Evolutionary conservation across 2,329 filamentous ascomycete species (phyloP).

Genomic region (Kalmusia sp.): DNA sequence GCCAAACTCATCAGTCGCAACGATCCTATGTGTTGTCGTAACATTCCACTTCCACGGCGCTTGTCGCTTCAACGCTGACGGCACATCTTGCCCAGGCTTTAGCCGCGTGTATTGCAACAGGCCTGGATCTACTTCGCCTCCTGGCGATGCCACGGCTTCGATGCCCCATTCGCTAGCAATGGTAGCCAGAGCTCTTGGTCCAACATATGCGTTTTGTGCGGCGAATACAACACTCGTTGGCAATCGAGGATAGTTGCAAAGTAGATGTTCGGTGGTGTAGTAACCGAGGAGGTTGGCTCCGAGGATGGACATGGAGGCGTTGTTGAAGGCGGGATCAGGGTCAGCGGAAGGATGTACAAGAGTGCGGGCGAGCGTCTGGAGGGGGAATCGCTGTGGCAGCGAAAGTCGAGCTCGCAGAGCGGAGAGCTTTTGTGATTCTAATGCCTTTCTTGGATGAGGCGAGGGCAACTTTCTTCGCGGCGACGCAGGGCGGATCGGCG

Average conservation of each 20-base stretch:
- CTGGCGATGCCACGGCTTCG: slow-evolving; percentile 84
- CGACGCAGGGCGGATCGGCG: slow-evolving; percentile 2
- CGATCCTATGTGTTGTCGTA: slow-evolving; percentile 70
- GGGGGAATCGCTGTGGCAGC: slow-evolving; percentile 80
- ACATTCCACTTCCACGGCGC: slow-evolving; percentile 46
- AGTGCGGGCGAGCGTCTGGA: slow-evolving; percentile 84
- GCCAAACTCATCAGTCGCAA: slow-evolving; percentile 86
- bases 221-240: slow-evolving; percentile 88
- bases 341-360: slow-evolving; percentile 89
- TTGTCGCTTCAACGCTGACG: slow-evolving; percentile 29
- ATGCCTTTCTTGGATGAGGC: slow-evolving; percentile 71
- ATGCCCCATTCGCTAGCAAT: slow-evolving; percentile 90
- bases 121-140: slow-evolving; percentile 89
- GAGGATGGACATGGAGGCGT: slow-evolving; percentile 79
- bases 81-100: slow-evolving; percentile 33
- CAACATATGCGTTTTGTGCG: slow-evolving; percentile 83
- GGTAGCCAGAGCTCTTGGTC: slow-evolving; percentile 73
- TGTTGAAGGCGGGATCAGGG: slow-evolving; percentile 82
- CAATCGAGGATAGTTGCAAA: slow-evolving; percentile 88
- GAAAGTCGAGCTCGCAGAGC: slow-evolving; percentile 89
- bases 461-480: slow-evolving; percentile 63
- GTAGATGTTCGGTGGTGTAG: slow-evolving; percentile 85
- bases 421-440: slow-evolving; percentile 83
- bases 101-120: slow-evolving; percentile 77
- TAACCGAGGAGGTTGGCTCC: slow-evolving; percentile 85